Evolutionary conservation across 208 protist species (phyloP).

Genomic region (Phytomonas serpens): DNA sequence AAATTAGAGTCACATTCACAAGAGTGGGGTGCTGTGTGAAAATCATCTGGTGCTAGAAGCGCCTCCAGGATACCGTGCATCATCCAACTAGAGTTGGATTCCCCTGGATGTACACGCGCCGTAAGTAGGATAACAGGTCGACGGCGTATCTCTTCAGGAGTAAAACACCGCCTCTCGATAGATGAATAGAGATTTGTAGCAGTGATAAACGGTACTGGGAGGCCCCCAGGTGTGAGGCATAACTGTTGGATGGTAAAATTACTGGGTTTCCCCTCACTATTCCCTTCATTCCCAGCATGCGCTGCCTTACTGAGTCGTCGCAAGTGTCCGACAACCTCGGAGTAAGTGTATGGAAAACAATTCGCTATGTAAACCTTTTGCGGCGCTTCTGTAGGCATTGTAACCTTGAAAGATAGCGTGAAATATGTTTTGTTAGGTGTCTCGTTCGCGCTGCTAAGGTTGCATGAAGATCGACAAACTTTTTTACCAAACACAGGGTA

Average conservation of each 20-base stretch:
- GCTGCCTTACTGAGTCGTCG: conserved; percentile 23
- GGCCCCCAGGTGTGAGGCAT: conserved; percentile 78
- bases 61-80: conserved; percentile 94
- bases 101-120: conserved; percentile 96
- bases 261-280: background rate
- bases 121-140: conserved; percentile 83
- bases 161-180: conserved; percentile 16
- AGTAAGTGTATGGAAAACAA: conserved; percentile 96
- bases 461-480: background rate
- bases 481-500: background rate
- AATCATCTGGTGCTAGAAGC: conserved; percentile 24
- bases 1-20: background rate
- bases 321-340: conserved; percentile 62
- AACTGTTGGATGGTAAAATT: conserved; percentile 43
- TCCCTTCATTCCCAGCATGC: background rate
- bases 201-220: conserved; percentile 89
- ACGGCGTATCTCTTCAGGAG: conserved; percentile 31
- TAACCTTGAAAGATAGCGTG: conserved; percentile 89
- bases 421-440: conserved; percentile 59
- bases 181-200: conserved; percentile 49
- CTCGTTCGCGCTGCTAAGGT: conserved; percentile 7
- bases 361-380: conserved; percentile 92
- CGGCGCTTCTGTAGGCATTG: conserved; percentile 47
- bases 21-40: background rate
- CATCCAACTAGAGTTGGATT: conserved; percentile 94